Conservation (phyloP, 257 asterid species). For the Craterostigma plantagineum region DNA sequence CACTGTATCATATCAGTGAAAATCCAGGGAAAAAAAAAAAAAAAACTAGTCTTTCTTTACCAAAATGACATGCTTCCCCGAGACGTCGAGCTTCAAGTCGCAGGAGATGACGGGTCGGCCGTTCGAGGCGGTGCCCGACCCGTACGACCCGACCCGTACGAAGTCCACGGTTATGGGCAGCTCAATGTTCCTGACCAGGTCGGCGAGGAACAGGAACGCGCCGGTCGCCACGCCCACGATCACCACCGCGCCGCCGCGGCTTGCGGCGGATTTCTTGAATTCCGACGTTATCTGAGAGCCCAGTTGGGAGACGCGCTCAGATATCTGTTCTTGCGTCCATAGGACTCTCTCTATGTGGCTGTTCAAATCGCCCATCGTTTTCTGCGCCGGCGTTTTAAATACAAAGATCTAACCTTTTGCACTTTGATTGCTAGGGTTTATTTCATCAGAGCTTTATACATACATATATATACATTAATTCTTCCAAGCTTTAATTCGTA, state of each 20-base stretch:
- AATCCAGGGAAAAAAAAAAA: neutral
- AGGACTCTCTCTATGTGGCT: constrained; percentile 32
- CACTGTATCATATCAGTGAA: too few species aligned
- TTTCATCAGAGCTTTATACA: too few species aligned
- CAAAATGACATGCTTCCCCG: constrained; percentile 70
- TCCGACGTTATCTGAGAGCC: constrained; percentile 47
- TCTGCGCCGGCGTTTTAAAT: too few species aligned
- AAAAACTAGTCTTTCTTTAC: constrained; percentile 10
- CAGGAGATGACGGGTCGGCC: constrained; percentile 51
- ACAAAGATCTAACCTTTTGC: too few species aligned
- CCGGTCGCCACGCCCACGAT: constrained; percentile 87
- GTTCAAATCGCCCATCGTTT: constrained; percentile 11
- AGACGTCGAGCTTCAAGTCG: constrained; percentile 52
- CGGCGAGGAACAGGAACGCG: constrained; percentile 73
- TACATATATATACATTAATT: too few species aligned
- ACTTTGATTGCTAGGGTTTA: too few species aligned
- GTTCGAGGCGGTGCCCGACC: constrained; percentile 64
- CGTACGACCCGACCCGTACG: constrained; percentile 65
- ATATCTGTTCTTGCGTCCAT: constrained; percentile 35
- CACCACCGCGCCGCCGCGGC: constrained; percentile 24
- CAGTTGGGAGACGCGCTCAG: constrained; percentile 36
- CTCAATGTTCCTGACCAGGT: constrained; percentile 52
- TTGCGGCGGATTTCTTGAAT: constrained; percentile 12
- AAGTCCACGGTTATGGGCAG: constrained; percentile 57
- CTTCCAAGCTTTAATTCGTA: too few species aligned